Evolutionary conservation across 2,329 filamentous ascomycete genomes (phyloP).

Genomic region (Colletotrichum chrysophilum): DNA sequence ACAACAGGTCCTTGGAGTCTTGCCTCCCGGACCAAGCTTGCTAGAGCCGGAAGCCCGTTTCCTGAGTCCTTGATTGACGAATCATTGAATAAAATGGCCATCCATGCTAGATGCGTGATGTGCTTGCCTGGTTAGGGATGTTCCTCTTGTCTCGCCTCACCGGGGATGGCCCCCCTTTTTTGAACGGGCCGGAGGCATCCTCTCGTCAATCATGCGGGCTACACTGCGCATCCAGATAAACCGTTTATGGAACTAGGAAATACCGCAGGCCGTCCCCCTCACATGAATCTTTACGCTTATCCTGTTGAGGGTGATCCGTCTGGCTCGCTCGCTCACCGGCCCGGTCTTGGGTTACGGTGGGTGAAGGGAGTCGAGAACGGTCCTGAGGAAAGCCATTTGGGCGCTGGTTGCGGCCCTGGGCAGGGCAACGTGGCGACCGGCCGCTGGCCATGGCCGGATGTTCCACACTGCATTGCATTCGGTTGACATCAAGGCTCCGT

Average conservation of each 20-base stretch:
- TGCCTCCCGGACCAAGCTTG: background rate
- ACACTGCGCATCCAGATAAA: background rate
- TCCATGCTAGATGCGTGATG: background rate
- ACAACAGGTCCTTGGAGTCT: background rate
- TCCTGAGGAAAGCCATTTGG: background rate
- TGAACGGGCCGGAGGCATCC: background rate
- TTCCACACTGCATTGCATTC: constrained; percentile 22
- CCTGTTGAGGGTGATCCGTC: background rate
- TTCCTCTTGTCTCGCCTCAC: constrained; percentile 1
- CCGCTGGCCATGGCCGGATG: constrained; percentile 22
- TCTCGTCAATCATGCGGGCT: background rate
- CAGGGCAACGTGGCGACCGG: constrained; percentile 24
- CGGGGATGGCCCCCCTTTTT: background rate
- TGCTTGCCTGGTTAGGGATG: background rate
- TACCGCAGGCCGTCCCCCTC: constrained; percentile 27
- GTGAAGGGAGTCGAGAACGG: background rate
- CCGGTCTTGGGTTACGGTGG: background rate
- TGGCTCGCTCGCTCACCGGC: background rate
- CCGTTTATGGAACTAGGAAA: constrained; percentile 10
- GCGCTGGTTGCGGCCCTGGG: constrained; percentile 9
- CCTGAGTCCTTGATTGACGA: background rate
- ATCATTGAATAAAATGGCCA: background rate
- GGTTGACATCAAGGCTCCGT: background rate
- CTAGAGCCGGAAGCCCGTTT: constrained; percentile 11
- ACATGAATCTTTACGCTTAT: constrained; percentile 21